Evolutionary conservation across 2,329 filamentous ascomycete genomes (phyloP), one percentile per base, ranked within the genome.

Genomic region (Xylogone sp.): DNA sequence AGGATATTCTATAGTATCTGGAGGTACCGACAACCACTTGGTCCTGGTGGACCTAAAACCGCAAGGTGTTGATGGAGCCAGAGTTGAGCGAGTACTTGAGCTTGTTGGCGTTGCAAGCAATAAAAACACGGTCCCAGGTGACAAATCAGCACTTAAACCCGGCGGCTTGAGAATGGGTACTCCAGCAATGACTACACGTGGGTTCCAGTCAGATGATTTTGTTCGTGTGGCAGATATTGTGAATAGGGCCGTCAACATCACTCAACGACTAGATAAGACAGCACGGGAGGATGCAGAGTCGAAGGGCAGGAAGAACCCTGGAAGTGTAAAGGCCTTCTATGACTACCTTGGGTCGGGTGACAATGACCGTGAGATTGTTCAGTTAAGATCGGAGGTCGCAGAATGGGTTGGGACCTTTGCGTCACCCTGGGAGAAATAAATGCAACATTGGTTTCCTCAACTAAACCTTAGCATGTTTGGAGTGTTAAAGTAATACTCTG

Each of bases 91-190:
- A 45, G 85, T 96, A 16, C 81, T 97, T 21, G 92, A 97, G 69
- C 83, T 96, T 45, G 90, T 95, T 59, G 93, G 93, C 62, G 93
- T 97, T 48, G 94, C 94, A n/a, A 88, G 89, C 68, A 99, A 99
- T 80, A 99, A 99, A 81, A 99, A 99, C 76, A 97, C 94, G 7
- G 93, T 97, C 0, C 94, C 94, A 1, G 94, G 93, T 43, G 94
- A 99, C 73, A 90, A 87, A 68, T 96, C 91, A 1, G 94, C 94
- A 1, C 82, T 99, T 66, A 90, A 93, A 58, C 94, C 94, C 13
- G 93, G 93, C 59, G 94, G 94, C 57, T 79, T 99, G 58, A 87
- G 94, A 59, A 92, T 99, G 74, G 94, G 94, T 51, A 94, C 93
- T 0, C 94, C 94, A 0, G 94, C 94, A 61, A 99, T 99, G 94